Evolutionary conservation across 441 rosid species (phyloP), one percentile per base, ranked within the genome.

Genomic region (Aleurites moluccanus): DNA sequence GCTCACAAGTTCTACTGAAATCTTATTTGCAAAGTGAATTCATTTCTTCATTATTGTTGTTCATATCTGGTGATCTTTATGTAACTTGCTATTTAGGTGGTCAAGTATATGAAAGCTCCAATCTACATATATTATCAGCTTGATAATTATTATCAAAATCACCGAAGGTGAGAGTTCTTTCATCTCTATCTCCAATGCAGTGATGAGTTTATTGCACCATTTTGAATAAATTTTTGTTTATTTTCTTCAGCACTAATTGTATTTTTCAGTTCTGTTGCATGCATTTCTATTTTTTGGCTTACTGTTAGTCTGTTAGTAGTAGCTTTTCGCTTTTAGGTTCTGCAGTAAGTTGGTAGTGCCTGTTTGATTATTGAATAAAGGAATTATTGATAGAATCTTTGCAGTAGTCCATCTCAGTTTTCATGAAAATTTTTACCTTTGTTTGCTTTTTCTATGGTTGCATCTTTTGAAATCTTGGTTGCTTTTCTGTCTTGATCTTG

Each of bases 101-200:
- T 65, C 73, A 93, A 88, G 84, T 57, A 74, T 82, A 93, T 93
- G 97, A 92, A 87, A 85, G 96, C 98, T 85, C 98, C 97, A 38
- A 86, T 92, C 75, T 84, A 75, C 81, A 84, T 92, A 78, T 93
- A 92, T 79, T 92, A 93, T 83, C 94, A 93, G 81, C 96, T 93
- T 62, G 97, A 93, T 80, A 91, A 92, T 85, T 93, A 87, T 80
- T 93, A 93, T 77, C 98, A 94, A 82, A 90, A 92, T 80, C 97
- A 93, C 77, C 83, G 97, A 52, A 83, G 97, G 98, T 90, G 79
- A 77, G 78, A 59, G 23, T 71, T 73, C 65, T 67, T 75, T 79
- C 80, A 21, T 70, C 73, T 57, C 30, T 18, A 21, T 70, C 50
- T 75, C 67, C 10, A 69, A 59, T 38, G 45, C 49, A 27, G 21